phyloP scores from a whole-genome alignment of 805 yeast species.

The Cyberlindnera mississippiensis region DNA sequence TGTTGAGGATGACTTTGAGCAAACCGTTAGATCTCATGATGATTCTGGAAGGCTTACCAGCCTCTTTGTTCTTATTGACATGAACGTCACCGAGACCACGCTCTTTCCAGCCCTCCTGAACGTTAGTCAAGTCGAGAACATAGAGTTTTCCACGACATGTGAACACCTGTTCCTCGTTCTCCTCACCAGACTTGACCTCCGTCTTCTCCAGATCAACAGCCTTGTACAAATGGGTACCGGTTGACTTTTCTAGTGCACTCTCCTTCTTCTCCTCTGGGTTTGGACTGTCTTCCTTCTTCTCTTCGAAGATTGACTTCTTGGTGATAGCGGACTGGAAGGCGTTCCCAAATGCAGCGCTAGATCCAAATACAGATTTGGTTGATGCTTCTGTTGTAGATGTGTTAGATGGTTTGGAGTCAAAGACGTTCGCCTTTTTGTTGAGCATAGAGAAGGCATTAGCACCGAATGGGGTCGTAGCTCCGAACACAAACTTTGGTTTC shows the following conservation, averaged over 20 bases:
- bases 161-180: slow-evolving; percentile 67
- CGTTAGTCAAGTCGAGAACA: slow-evolving; percentile 59
- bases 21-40: slow-evolving; percentile 91
- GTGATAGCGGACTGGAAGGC: slow-evolving; percentile 51
- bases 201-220: slow-evolving; percentile 60
- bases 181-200: slow-evolving; percentile 82
- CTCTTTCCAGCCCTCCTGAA: slow-evolving; percentile 89
- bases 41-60: slow-evolving; percentile 55
- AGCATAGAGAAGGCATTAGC: slow-evolving; percentile 34
- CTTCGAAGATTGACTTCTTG: slow-evolving; percentile 52
- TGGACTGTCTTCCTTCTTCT: slow-evolving; percentile 12
- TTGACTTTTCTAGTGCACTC: slow-evolving; percentile 6
- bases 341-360: slow-evolving; percentile 44
- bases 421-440: slow-evolving; percentile 30
- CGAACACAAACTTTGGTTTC: slow-evolving; percentile 50
- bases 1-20: slow-evolving; percentile 75
- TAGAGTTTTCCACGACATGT: slow-evolving; percentile 77
- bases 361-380: slow-evolving; percentile 37
- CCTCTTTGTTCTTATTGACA: slow-evolving; percentile 46
- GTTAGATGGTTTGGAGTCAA: slow-evolving; percentile 33
- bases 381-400: slow-evolving; percentile 13
- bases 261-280: slow-evolving; percentile 23
- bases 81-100: slow-evolving; percentile 89
- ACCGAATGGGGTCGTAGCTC: slow-evolving; percentile 49
- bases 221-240: slow-evolving; percentile 39